Evolutionary conservation across 208 protist genomes (phyloP).

Genomic region (Borovskyia barvae): DNA sequence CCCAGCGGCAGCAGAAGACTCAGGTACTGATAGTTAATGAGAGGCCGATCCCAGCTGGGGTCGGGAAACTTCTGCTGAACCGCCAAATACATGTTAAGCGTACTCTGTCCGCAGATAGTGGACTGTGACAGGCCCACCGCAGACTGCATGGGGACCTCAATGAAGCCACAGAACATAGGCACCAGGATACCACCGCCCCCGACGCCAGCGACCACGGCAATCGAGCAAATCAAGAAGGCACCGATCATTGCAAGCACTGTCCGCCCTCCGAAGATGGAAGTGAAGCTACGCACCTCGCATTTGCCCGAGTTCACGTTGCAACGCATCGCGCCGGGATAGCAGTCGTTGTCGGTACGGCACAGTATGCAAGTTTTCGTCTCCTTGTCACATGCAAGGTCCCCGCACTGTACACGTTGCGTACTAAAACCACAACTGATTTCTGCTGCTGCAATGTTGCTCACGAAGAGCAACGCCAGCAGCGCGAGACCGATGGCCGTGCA

Average conservation of each 20-base stretch:
- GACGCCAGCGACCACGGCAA: constrained; percentile 75
- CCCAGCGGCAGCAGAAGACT: constrained; percentile 73
- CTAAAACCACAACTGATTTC: constrained; percentile 34
- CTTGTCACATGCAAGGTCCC: constrained; percentile 49
- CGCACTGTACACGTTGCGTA: constrained; percentile 74
- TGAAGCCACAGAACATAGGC: constrained; percentile 60
- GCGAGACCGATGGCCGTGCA: neutral
- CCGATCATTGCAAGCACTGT: constrained; percentile 47
- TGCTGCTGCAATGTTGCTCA: constrained; percentile 4
- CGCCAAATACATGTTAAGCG: constrained; percentile 71
- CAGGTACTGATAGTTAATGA: constrained; percentile 89
- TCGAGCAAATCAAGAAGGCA: constrained; percentile 57
- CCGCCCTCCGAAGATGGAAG: constrained; percentile 21
- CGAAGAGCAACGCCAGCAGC: constrained; percentile 5
- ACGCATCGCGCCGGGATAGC: constrained; percentile 59
- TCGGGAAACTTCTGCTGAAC: constrained; percentile 57
- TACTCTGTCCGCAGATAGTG: constrained; percentile 83
- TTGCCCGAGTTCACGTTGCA: constrained; percentile 36
- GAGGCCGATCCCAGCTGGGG: constrained; percentile 45
- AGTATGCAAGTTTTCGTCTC: constrained; percentile 34
- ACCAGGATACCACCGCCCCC: constrained; percentile 87
- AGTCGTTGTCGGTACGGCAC: constrained; percentile 48
- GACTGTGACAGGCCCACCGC: constrained; percentile 78
- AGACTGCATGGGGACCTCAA: constrained; percentile 56
- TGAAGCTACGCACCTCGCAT: constrained; percentile 45